phyloP scores from a whole-genome alignment of 2,329 filamentous ascomycete genomes.

The Colletotrichum australisinense region DNA sequence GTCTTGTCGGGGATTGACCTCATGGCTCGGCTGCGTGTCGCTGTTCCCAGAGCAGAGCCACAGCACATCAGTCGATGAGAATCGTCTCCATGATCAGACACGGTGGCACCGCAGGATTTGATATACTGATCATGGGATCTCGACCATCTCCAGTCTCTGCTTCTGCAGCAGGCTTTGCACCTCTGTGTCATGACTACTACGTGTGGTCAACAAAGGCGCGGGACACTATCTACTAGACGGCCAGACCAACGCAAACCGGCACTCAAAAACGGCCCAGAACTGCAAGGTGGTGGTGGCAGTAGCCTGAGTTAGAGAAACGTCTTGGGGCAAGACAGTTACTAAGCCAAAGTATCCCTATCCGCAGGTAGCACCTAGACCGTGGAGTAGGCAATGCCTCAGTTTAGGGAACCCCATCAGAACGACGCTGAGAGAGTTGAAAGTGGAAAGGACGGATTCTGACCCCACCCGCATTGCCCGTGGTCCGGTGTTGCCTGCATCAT shows the following conservation, averaged over 20 bases:
- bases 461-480: neutral
- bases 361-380: neutral
- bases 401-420: neutral
- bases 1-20: neutral
- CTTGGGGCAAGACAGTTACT: neutral
- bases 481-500: neutral
- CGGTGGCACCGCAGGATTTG: neutral
- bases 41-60: neutral
- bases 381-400: no score
- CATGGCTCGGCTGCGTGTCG: neutral
- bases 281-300: neutral
- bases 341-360: neutral
- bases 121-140: neutral
- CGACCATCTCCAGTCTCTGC: neutral
- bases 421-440: no score
- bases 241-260: conserved; percentile 14
- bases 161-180: neutral
- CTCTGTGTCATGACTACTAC: neutral
- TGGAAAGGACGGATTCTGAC: no score
- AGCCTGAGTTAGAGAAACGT: neutral
- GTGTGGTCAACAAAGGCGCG: neutral
- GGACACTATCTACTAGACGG: neutral
- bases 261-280: conserved; percentile 31
- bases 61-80: neutral
- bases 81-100: neutral